Percentiles rank a stretch among this genome's conserved stretches.
These are phyloP conservation scores for Fusarium sp. DNA, from an alignment of 2,329 filamentous ascomycete genomes.

Conservation along the genomic window DNA sequence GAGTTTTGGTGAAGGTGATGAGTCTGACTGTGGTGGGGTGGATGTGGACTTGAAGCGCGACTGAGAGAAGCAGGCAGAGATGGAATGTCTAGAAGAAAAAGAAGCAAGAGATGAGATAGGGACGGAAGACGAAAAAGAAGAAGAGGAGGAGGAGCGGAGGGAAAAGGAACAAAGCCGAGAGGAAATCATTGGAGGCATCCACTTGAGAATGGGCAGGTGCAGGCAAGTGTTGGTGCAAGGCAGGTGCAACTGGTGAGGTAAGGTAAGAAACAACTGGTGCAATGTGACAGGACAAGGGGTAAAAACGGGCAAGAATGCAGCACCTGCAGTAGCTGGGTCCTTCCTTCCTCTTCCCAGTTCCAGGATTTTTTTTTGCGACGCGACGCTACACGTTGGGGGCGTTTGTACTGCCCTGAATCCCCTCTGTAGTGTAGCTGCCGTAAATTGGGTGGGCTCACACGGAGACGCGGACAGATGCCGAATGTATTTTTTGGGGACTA, in stretches of 20 bases:
- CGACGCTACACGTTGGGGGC: conserved; percentile 20
- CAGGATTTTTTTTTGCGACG: background rate
- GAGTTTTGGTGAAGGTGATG: conserved; percentile 21
- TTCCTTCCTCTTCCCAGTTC: background rate
- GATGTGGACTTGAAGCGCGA: conserved; percentile 28
- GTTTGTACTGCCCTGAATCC: too few species aligned
- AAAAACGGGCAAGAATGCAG: conserved; percentile 19
- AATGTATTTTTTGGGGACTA: conserved; percentile 21
- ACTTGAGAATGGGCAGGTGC: conserved; percentile 15
- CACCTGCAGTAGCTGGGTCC: conserved; percentile 26
- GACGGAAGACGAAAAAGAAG: conserved; percentile 15
- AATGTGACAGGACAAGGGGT: conserved; percentile 24
- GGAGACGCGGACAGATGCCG: conserved; percentile 34
- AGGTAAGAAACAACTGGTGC: conserved; percentile 4
- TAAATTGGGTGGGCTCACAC: background rate
- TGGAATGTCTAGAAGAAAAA: conserved; percentile 2
- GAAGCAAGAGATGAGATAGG: conserved; percentile 18
- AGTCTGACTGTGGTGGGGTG: conserved; percentile 10
- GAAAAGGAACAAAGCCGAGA: conserved; percentile 42
- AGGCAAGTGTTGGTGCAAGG: background rate
- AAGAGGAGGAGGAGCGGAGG: conserved; percentile 22
- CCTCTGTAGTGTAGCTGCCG: conserved; percentile 2
- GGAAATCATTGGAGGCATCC: conserved; percentile 47
- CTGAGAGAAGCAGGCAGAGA: conserved; percentile 22
- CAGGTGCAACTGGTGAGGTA: too few species aligned